Evolutionary conservation across 2,329 filamentous ascomycete genomes (phyloP).

Genomic region (Exophiala mesophila): DNA sequence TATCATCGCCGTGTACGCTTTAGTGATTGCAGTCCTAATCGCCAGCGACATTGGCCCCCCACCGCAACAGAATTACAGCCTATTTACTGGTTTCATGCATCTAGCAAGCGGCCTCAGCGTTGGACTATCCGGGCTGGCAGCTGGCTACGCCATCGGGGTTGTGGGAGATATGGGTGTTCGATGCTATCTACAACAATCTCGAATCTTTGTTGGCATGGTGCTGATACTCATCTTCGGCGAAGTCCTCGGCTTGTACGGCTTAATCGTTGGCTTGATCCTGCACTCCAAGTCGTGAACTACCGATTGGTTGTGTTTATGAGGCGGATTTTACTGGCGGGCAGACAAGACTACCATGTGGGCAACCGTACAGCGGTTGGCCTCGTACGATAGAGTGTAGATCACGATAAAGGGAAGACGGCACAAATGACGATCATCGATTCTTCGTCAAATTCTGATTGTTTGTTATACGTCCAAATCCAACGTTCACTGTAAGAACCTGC

Average conservation of each 20-base stretch:
- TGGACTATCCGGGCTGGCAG: constrained; percentile 84
- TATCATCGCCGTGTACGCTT: constrained; percentile 96
- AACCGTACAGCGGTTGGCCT: too few species aligned
- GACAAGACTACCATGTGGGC: too few species aligned
- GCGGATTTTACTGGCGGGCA: too few species aligned
- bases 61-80: constrained; percentile 63
- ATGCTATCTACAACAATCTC: constrained; percentile 91
- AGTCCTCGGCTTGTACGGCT: constrained; percentile 90
- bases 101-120: constrained; percentile 86
- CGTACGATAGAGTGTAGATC: too few species aligned
- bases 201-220: constrained; percentile 98
- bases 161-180: constrained; percentile 91
- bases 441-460: too few species aligned
- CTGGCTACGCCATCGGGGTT: constrained; percentile 92
- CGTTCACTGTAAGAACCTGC: constrained; percentile 69
- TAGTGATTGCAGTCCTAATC: constrained; percentile 95
- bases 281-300: constrained; percentile 79
- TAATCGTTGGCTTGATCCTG: constrained; percentile 89
- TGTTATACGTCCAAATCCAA: too few species aligned
- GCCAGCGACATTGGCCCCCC: constrained; percentile 79
- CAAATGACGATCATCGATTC: too few species aligned
- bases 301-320: too few species aligned
- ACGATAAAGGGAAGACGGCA: too few species aligned
- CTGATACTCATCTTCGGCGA: constrained; percentile 98
- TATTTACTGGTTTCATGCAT: constrained; percentile 92